Conservation (phyloP, 1,284 basidiomycete species). For the Athelia psychrophila region DNA sequence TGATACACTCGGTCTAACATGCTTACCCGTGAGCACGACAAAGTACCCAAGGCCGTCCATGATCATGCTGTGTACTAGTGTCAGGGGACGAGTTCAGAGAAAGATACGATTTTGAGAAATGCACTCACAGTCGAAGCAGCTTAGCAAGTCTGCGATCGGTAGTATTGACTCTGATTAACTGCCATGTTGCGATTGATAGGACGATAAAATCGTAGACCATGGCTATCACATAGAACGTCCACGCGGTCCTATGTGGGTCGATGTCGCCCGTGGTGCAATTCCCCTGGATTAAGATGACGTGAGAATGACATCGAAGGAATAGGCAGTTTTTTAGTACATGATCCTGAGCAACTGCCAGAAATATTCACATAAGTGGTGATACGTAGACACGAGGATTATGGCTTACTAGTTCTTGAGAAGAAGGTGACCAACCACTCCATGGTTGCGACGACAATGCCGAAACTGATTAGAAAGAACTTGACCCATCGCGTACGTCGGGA, state of each 20-base stretch:
- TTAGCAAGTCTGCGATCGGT: not conserved
- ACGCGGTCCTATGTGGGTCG: conserved; percentile 22
- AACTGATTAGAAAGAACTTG: conserved; percentile 16
- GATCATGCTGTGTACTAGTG: conserved; percentile 22
- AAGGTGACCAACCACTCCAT: not conserved
- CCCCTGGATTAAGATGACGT: conserved; percentile 2
- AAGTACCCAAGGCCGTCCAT: conserved; percentile 33
- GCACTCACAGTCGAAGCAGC: not conserved
- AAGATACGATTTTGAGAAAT: no score
- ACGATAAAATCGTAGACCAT: conserved; percentile 37
- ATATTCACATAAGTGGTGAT: no score
- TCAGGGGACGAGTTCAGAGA: conserved; percentile 2
- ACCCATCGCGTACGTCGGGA: conserved; percentile 16
- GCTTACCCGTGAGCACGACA: conserved; percentile 24
- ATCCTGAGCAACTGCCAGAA: not conserved
- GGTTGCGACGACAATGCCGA: conserved; percentile 11
- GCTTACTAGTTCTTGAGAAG: not conserved
- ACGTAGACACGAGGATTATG: not conserved
- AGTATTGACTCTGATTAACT: not conserved
- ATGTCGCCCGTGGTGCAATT: conserved; percentile 34
- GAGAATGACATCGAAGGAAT: conserved; percentile 24
- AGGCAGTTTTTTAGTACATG: no score
- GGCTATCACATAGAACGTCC: conserved; percentile 38
- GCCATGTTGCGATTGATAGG: conserved; percentile 30
- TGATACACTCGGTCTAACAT: not conserved